These are phyloP conservation scores for Fistulinella cinereoalba DNA, from an alignment of 1,284 basidiomycete genomes.

Conservation along the genomic window DNA sequence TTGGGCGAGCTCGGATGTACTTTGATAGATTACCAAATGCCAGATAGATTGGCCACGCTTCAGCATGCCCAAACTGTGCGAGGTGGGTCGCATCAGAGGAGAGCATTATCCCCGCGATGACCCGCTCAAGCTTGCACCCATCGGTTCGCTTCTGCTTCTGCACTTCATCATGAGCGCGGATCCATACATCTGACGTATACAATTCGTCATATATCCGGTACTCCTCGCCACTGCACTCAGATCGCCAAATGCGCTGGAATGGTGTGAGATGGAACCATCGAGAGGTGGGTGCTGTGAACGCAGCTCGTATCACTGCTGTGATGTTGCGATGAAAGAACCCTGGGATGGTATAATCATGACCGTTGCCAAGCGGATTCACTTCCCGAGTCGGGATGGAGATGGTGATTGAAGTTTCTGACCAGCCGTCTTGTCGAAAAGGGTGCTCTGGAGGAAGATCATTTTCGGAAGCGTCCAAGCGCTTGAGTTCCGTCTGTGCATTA, in stretches of 20 bases:
- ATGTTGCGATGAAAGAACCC: background rate
- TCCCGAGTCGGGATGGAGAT: background rate
- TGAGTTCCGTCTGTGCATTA: background rate
- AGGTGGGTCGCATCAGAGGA: constrained; percentile 35
- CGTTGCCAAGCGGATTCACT: background rate
- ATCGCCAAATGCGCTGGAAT: too few species aligned
- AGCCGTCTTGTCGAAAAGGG: constrained; percentile 1
- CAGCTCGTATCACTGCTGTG: background rate
- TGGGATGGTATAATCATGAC: background rate
- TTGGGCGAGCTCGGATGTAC: constrained; percentile 9
- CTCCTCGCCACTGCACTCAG: too few species aligned
- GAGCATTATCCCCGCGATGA: constrained; percentile 28
- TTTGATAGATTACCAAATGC: constrained; percentile 28
- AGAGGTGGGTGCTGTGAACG: background rate
- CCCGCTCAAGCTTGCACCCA: constrained; percentile 9
- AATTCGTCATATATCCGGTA: too few species aligned
- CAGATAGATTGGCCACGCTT: constrained; percentile 32
- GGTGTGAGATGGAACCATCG: too few species aligned
- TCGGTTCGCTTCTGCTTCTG: background rate
- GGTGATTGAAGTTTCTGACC: background rate
- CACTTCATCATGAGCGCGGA: too few species aligned
- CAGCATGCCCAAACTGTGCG: constrained; percentile 24
- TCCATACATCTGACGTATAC: too few species aligned
- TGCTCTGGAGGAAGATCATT: background rate
- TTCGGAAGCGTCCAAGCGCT: background rate